A percentile compares a stretch with the other conserved stretches of the same genome.
phyloP scores from a whole-genome alignment of 176 grass and related monocot genomes.

The Melocanna baccifera region DNA sequence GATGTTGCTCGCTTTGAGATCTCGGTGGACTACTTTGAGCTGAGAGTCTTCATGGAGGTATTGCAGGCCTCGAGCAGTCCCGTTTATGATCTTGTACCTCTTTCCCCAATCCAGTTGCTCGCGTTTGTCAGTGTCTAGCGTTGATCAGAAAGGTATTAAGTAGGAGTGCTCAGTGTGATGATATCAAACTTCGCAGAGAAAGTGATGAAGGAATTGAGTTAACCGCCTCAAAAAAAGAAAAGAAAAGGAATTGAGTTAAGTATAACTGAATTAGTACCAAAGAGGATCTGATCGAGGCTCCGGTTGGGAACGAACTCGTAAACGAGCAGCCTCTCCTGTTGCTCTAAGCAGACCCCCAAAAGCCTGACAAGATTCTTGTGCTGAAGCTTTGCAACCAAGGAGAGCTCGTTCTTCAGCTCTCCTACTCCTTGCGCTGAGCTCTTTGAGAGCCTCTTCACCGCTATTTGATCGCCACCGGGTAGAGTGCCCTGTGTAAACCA shows the following conservation, averaged over 20 bases:
- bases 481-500: conserved; percentile 18
- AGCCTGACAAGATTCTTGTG: conserved; percentile 46
- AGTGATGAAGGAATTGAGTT: neutral
- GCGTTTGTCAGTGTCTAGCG: conserved; percentile 16
- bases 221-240: too few species aligned
- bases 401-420: conserved; percentile 38
- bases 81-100: conserved; percentile 48
- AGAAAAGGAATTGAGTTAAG: too few species aligned
- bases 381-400: conserved; percentile 27
- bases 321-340: conserved; percentile 21
- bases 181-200: neutral
- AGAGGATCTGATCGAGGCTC: conserved; percentile 26
- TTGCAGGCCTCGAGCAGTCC: conserved; percentile 57
- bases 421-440: conserved; percentile 19
- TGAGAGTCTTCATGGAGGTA: conserved; percentile 79
- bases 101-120: conserved; percentile 36
- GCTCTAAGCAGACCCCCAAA: conserved; percentile 24
- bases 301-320: conserved; percentile 36
- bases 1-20: conserved; percentile 18
- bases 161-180: neutral
- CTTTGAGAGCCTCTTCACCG: conserved; percentile 27
- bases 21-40: conserved; percentile 47
- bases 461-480: conserved; percentile 27
- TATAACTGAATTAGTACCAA: neutral
- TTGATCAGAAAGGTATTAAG: neutral